These are phyloP conservation scores for Aspergillus jensenii DNA, from an alignment of 2,329 filamentous ascomycete genomes.

Conservation along the genomic window DNA sequence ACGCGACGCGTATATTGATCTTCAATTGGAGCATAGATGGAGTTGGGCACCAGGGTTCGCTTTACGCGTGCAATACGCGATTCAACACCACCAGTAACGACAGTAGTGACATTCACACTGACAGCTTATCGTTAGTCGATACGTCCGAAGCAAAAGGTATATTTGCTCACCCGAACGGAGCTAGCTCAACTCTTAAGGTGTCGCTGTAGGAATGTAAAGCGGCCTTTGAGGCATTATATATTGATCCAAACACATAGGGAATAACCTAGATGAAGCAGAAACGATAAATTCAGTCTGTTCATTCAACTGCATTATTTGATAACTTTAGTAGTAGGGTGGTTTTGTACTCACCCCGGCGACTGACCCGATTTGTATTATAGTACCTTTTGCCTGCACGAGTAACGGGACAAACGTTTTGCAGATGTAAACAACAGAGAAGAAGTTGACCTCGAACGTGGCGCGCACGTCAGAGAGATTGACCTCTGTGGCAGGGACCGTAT, in stretches of 20 bases:
- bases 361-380: slow-evolving; percentile 48
- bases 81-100: slow-evolving; percentile 62
- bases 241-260: slow-evolving; percentile 46
- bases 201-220: slow-evolving; percentile 60
- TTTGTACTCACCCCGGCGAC: slow-evolving; percentile 36
- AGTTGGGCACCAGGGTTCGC: slow-evolving; percentile 48
- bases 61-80: slow-evolving; percentile 57
- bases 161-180: slow-evolving; percentile 44
- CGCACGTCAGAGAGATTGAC: slow-evolving; percentile 51
- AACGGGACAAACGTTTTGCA: slow-evolving; percentile 58
- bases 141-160: neutral
- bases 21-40: slow-evolving; percentile 54
- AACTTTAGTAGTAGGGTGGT: neutral
- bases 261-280: slow-evolving; percentile 31
- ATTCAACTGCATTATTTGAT: neutral
- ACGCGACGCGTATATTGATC: slow-evolving; percentile 53
- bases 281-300: neutral
- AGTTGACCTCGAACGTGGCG: slow-evolving; percentile 53
- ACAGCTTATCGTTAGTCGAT: neutral
- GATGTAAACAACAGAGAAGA: slow-evolving; percentile 59
- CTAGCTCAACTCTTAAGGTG: slow-evolving; percentile 58
- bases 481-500: slow-evolving; percentile 59
- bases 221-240: slow-evolving; percentile 61
- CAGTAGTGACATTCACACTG: slow-evolving; percentile 52
- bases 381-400: slow-evolving; percentile 47